Base-by-base conservation (phyloP, 2,329 filamentous ascomycete species). In the Rachicladosporium sp. region DNA sequence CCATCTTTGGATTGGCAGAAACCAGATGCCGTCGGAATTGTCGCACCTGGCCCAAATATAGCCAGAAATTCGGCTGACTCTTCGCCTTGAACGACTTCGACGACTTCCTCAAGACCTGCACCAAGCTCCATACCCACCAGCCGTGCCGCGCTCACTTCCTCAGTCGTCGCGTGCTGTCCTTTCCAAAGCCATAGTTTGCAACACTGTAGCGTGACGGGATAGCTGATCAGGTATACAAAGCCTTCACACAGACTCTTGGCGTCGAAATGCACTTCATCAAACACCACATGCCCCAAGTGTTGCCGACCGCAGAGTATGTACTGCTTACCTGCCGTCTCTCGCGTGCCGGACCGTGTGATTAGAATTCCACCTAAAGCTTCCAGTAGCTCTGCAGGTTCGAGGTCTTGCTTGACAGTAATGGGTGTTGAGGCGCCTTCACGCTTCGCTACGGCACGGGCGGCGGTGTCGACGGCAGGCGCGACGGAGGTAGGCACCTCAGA, bases 51-150 rank as follows among this genome's bases (percentile, higher is more conserved):
- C 3, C 54, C 54, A 36, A 51, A 58, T 13, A 52, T 50, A 31
- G 48, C 53, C 27, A 50, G 46, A 36, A 55, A 57, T 38, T 48
- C 51, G 10, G 51, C 31, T 23, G 53, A 55, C 59, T 98, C 91
- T 40, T 70, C 69, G 19, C 85, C 87, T 60, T 96, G 87, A 10
- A 84, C 78, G 21, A 91, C 69, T 60, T 96, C 89, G 53, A 82
- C 73, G 49, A 95, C 76, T 56, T 94, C 88, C 23, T 27, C 23
- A 6, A 27, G 23, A 6, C 23, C 23, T 27, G 23, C 23, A 35
- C 88, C 87, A n/a, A 79, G 87, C 35, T 87, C 69, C 82, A 95
- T 95, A 43, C 86, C 87, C 53, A 95, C 83, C 27, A 96, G 73
- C 47, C 85, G 76, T 40, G 91, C 88, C 50, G 84, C 89, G 49